Conservation (phyloP, 2,329 filamentous ascomycete genomes). For the Beauveria scarabaeidicola region DNA sequence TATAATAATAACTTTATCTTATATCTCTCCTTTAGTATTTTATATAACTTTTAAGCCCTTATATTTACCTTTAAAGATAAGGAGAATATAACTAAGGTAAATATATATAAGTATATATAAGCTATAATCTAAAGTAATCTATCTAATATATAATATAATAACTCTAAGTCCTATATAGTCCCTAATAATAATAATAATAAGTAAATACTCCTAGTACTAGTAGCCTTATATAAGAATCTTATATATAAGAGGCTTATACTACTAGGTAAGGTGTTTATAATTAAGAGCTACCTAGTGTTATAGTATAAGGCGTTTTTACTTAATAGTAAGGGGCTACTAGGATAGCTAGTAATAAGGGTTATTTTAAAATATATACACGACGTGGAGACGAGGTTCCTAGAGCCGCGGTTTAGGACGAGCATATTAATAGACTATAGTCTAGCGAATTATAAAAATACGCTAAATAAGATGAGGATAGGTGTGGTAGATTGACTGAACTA, state of each 20-base stretch:
- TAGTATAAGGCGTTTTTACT: conserved; percentile 55
- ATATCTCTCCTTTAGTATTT: conserved; percentile 60
- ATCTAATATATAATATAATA: conserved; percentile 50
- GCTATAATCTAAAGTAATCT: conserved; percentile 54
- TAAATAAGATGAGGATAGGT: conserved; percentile 50
- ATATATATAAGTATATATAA: conserved; percentile 60
- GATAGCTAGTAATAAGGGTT: conserved; percentile 57
- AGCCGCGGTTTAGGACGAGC: conserved; percentile 61
- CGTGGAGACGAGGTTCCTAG: conserved; percentile 61
- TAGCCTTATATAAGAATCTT: conserved; percentile 59
- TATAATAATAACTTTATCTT: conserved; percentile 71
- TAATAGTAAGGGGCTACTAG: conserved; percentile 40
- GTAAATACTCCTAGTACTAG: conserved; percentile 61
- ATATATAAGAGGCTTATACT: conserved; percentile 61
- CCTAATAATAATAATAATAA: conserved; percentile 49
- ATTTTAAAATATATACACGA: conserved; percentile 63
- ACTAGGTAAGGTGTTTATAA: conserved; percentile 66
- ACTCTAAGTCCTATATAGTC: conserved; percentile 18
- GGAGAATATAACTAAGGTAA: conserved; percentile 55
- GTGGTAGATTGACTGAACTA: conserved; percentile 26
- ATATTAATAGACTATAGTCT: conserved; percentile 73
- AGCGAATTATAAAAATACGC: conserved; percentile 60
- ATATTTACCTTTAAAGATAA: conserved; percentile 67
- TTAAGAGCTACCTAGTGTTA: conserved; percentile 60
- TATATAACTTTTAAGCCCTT: conserved; percentile 67